Evolutionary conservation across 2,329 filamentous ascomycete species (phyloP), one percentile per base, ranked within the genome.

Genomic region (Fusarium palustre): DNA sequence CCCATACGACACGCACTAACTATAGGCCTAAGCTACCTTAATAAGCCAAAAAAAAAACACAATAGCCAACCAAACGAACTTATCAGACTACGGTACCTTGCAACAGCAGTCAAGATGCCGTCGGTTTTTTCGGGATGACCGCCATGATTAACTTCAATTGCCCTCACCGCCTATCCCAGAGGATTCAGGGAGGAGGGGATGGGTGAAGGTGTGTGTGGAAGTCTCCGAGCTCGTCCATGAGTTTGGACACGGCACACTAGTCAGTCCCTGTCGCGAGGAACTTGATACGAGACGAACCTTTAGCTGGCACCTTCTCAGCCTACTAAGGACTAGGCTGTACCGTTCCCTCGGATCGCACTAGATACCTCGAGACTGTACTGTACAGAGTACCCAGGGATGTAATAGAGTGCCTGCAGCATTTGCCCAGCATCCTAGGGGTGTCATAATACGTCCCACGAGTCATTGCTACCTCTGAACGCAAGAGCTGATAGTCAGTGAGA

Each of bases 271-370:
- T 47, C 34, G 34, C 24, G 31, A 55, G 38, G 42, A 59, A n/a
- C 24, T 59, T 50, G 63, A 68, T 68, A 68, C 55, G 57, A 69
- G 54, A 64, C 45, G 66, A 59, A 59, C 57, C 53, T 63, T 63
- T 59, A 39, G 64, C 38, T 46, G 54, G 55, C 66, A 59, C 47
- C 53, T 61, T 50, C 38, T 49, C 38, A 64, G 52, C 39, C 66
- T 58, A 64, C 61, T 46, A 48, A 45, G 42, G 61, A 71, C 72
- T 67, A 68, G 72, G 70, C 61, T 63, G 70, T 69, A 74, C 72
- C 72, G 58, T 64, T 66, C 69, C 47, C 58, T 70, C 72, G 72
- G 72, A 73, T 74, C 55, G 55, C 58, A 55, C 38, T 53, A 49
- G 49, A 48, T 56, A 58, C 28, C 43, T 43, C 61, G 20, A 46